Evolutionary conservation across 2,329 filamentous ascomycete genomes (phyloP), one percentile per base, ranked within the genome.

Genomic region (Beauveria sp.): DNA sequence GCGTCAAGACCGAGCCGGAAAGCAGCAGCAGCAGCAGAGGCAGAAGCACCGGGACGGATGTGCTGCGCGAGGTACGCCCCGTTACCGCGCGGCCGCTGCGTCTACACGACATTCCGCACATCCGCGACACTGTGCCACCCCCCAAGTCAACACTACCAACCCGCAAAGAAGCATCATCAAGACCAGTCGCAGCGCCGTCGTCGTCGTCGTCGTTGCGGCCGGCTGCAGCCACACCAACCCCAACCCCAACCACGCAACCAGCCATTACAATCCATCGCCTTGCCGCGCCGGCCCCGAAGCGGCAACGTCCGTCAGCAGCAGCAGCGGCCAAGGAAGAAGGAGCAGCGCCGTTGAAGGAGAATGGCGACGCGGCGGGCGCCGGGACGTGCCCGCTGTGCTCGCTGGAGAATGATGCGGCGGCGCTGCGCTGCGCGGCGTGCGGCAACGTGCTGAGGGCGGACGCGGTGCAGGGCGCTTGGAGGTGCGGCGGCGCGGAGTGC

Each of bases 381-480:
- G 38, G 22, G 28, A 58, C 63, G 55, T 89, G 89, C 68, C 75
- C 80, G 0, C 77, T 89, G 60, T 96, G 91, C 72, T 91, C 89
- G 0, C 82, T 88, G 56, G 74, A 76, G 56, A 93, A 91, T 69
- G 74, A 79, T 6, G 53, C 69, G 0, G 67, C 70, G 9, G 76
- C 82, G 8, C 72, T 85, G 2, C 88, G 83, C 4, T 95, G 91
- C 71, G 74, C 73, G 8, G 80, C 87, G 58, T 95, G 91, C 71
- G 81, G 86, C 26, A 85, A 93, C 65, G 89, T 93, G 1, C 74
- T 93, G 2, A 78, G 83, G 50, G 73, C 78, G 0, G 69, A 74
- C 0, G 79, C 80, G 55, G 78, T 86, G 50, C 74, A 79, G 0
- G 74, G 77, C 20, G 74, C 81, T n/a, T 93, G 90, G 90, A 74